These are phyloP conservation scores for Rhamnella rubrinervis DNA, from an alignment of 331 rosid species.

Conservation along the genomic window DNA sequence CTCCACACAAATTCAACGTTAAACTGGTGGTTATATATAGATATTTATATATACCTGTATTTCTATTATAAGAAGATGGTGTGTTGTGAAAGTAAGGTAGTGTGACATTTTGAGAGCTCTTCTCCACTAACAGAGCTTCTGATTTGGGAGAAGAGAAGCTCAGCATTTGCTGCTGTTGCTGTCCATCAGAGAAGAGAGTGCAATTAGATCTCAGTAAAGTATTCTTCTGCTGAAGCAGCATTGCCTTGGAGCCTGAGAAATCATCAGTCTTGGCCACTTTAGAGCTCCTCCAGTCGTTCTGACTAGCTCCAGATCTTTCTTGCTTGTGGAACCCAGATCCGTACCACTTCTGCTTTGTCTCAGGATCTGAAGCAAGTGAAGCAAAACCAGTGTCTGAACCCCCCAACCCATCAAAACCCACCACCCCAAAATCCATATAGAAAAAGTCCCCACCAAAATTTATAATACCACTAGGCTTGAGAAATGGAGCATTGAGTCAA, in stretches of 20 bases:
- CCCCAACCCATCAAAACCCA: slow-evolving; percentile 70
- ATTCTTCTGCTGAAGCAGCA: slow-evolving; percentile 44
- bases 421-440: slow-evolving; percentile 74
- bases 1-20: slow-evolving; percentile 1
- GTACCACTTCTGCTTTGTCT: slow-evolving; percentile 42
- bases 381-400: slow-evolving; percentile 50
- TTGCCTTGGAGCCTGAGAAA: slow-evolving; percentile 44
- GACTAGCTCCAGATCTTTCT: neutral
- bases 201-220: slow-evolving; percentile 59
- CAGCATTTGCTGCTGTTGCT: slow-evolving; percentile 59
- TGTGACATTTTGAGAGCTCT: slow-evolving; percentile 40
- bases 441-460: slow-evolving; percentile 10
- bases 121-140: slow-evolving; percentile 41
- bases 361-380: slow-evolving; percentile 65
- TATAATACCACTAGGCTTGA: slow-evolving; percentile 19
- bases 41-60: slow-evolving; percentile 51
- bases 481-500: slow-evolving; percentile 34
- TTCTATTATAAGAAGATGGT: slow-evolving; percentile 50
- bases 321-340: slow-evolving; percentile 19
- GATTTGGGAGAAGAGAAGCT: slow-evolving; percentile 78
- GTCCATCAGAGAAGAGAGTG: slow-evolving; percentile 41
- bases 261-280: slow-evolving; percentile 53
- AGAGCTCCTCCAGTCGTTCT: slow-evolving; percentile 51
- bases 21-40: neutral
- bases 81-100: slow-evolving; percentile 51